These are phyloP conservation scores for Pseudocercospora fuligena DNA, from an alignment of 2,329 filamentous ascomycete species.

Conservation along the genomic window DNA sequence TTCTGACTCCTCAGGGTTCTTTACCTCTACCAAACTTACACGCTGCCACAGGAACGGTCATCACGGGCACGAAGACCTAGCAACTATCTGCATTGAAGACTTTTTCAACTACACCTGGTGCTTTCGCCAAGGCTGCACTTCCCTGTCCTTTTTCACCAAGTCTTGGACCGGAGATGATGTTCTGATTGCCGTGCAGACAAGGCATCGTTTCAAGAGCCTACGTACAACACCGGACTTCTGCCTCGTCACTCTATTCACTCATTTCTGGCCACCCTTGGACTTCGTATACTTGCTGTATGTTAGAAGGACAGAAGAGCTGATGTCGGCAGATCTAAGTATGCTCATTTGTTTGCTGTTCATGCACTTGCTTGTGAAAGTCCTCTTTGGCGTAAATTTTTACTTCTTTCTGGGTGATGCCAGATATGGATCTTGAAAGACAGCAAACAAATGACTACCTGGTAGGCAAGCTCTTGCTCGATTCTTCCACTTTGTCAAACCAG, in stretches of 20 bases:
- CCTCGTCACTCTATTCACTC: no score
- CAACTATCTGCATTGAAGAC: no score
- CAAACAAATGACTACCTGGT: not conserved
- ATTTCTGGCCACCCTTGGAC: not conserved
- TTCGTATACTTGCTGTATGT: not conserved
- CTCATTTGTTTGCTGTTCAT: not conserved
- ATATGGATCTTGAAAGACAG: not conserved
- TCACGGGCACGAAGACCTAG: not conserved
- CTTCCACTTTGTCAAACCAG: conserved; percentile 2
- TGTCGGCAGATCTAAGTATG: not conserved
- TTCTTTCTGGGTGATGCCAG: not conserved
- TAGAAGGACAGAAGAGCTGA: not conserved
- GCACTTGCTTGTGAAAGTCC: not conserved
- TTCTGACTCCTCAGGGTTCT: not conserved
- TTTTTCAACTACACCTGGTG: no score
- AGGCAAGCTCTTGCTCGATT: not conserved
- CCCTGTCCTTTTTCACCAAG: no score
- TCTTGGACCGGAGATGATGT: no score
- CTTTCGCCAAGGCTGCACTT: no score
- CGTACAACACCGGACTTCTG: no score
- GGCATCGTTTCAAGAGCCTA: no score
- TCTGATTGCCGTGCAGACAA: no score
- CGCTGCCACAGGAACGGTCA: not conserved
- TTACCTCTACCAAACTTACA: not conserved
- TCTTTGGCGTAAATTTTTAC: no score